Evolutionary conservation across 2,329 filamentous ascomycete genomes (phyloP).

Genomic region (Beauveria asiatica): DNA sequence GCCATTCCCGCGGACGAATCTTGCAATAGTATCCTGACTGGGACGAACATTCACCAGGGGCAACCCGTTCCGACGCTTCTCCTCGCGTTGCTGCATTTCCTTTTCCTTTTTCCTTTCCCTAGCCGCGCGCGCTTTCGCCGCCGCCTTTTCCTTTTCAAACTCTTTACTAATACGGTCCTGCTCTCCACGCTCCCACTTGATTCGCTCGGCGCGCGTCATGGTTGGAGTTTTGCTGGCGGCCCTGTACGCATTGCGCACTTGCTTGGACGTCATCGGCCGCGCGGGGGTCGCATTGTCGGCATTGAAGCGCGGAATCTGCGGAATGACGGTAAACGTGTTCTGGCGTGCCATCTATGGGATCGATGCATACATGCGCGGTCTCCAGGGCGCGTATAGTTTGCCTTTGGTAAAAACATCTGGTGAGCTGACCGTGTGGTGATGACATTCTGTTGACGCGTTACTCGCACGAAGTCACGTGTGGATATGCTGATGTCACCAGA

Average conservation of each 20-base stretch:
- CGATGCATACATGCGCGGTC: neutral
- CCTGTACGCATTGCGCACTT: conserved; percentile 31
- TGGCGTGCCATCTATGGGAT: conserved; percentile 26
- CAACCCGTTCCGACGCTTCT: conserved; percentile 41
- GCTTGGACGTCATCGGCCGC: conserved; percentile 34
- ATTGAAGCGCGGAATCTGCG: conserved; percentile 20
- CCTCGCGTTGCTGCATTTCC: conserved; percentile 39
- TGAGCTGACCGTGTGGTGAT: neutral
- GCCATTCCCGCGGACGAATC: conserved; percentile 37
- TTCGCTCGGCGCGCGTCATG: conserved; percentile 33
- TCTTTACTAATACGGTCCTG: conserved; percentile 47
- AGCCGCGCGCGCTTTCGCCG: conserved; percentile 38
- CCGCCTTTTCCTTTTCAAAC: conserved; percentile 40
- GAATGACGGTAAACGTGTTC: conserved; percentile 37
- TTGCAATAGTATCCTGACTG: conserved; percentile 49
- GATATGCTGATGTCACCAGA: neutral
- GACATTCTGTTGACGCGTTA: conserved; percentile 6
- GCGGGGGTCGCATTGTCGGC: conserved; percentile 13
- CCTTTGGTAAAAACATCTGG: neutral
- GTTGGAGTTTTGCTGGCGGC: conserved; percentile 24
- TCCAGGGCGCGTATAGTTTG: neutral
- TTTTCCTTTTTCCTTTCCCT: conserved; percentile 49
- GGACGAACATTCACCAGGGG: conserved; percentile 46
- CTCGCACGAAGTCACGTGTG: conserved; percentile 13
- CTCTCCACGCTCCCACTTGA: conserved; percentile 35